phyloP scores from a whole-genome alignment of 495 filamentous ascomycete species.

The Penicillium bialowiezense region DNA sequence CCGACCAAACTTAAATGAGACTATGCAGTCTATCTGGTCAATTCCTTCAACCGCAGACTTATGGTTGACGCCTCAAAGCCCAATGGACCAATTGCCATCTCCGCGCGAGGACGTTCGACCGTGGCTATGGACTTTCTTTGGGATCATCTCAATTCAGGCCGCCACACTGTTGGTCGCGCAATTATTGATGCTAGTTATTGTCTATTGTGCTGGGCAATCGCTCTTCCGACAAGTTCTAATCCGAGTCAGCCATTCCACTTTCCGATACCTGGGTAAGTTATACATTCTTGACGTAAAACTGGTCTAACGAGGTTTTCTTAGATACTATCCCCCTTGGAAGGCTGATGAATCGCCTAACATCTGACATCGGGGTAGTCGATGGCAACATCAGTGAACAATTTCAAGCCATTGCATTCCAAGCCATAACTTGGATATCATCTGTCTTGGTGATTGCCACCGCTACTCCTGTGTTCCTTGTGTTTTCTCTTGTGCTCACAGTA shows the following conservation, averaged over 20 bases:
- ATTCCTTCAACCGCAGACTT: conserved; percentile 11
- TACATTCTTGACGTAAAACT: background rate
- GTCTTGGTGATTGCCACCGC: conserved; percentile 71
- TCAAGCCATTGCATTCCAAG: conserved; percentile 58
- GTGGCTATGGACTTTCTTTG: conserved; percentile 68
- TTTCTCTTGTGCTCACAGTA: conserved; percentile 60
- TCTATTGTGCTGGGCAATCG: conserved; percentile 69
- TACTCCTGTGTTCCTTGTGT: conserved; percentile 70
- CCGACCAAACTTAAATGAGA: conserved; percentile 2
- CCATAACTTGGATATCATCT: conserved; percentile 67
- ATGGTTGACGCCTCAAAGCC: conserved; percentile 24
- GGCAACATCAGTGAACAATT: conserved; percentile 72
- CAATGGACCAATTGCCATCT: conserved; percentile 58
- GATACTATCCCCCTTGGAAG: conserved; percentile 80
- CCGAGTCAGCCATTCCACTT: conserved; percentile 71
- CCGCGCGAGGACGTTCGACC: conserved; percentile 66
- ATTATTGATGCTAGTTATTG: conserved; percentile 62
- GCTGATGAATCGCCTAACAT: conserved; percentile 83
- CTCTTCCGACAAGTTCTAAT: conserved; percentile 68
- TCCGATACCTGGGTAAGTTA: conserved; percentile 63
- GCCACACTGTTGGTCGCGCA: conserved; percentile 53
- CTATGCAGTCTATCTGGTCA: background rate
- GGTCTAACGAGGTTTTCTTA: background rate
- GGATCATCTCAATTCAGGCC: conserved; percentile 57
- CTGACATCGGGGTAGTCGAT: conserved; percentile 80